Base-by-base conservation (phyloP, 441 rosid genomes). In the Populus hybrid region DNA sequence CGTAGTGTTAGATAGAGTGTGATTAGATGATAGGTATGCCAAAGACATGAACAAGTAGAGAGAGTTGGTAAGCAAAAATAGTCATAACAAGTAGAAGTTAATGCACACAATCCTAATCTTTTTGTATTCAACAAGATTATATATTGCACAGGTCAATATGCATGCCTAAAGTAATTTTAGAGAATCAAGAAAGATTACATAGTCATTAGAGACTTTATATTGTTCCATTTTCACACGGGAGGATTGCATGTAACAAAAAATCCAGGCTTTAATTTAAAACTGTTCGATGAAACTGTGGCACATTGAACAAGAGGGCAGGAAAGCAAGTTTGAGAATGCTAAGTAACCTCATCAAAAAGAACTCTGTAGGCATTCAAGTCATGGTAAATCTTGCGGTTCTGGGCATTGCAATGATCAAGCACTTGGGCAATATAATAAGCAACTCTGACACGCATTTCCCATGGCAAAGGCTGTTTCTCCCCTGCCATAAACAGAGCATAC, bases 371-470 rank as follows among this genome's bases (percentile, higher is more conserved):
- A 73, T 88, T 88, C 81, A 88, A 82, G 77, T 88, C 90, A 74
- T 88, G 89, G 77, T 88, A 88, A 50, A 88, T 72, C 35, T 82
- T 85, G 76, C 83, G 82, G 69, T 85, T 84, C 46, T 83, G 87
- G 20, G 86, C 40, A 82, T 67, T 82, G 80, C 90, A 88, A 69
- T 86, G 85, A 70, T 80, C 88, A 57, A 88, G 85, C 74, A 80
- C 87, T 81, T 86, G 85, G 12, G 89, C 87, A 38, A 88, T 83
- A 67, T 80, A 74, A 72, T 74, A 76, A 28, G 87, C 90, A 73
- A 88, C 87, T 85, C 90, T 81, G 38, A 88, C 85, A 2, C 90
- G 90, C 89, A 88, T 86, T 71, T 85, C 90, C 90, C 90, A 88
- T 21, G 86, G 87, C 75, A 88, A 78, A 16, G 90, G 88, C 77